These are phyloP conservation scores for Eimeria necatrix DNA, from an alignment of 169 alveolate genomes.

Conservation along the genomic window DNA sequence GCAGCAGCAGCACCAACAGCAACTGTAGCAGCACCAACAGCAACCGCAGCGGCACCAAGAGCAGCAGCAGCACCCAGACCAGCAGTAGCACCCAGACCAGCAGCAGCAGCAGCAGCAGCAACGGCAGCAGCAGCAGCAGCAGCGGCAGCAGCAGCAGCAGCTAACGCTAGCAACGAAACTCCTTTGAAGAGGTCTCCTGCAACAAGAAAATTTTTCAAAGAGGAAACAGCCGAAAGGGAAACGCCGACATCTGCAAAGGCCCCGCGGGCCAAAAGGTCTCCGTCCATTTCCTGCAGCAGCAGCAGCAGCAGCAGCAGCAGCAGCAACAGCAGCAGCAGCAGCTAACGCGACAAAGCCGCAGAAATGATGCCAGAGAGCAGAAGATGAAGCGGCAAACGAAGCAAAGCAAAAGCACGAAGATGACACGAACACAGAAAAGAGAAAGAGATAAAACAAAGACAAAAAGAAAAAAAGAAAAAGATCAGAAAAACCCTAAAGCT, in stretches of 20 bases:
- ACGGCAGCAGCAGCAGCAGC: slow-evolving; percentile 42
- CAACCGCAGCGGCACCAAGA: neutral
- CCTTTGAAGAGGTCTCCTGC: slow-evolving; percentile 61
- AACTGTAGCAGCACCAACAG: neutral
- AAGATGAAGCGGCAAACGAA: too few relatives aligned
- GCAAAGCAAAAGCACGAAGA: too few relatives aligned
- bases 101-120: slow-evolving; percentile 48
- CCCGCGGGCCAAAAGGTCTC: slow-evolving; percentile 69
- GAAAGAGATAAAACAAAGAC: too few relatives aligned
- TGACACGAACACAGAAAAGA: too few relatives aligned
- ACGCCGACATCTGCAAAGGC: slow-evolving; percentile 59
- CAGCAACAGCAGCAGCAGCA: too few relatives aligned
- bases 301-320: neutral
- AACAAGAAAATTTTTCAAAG: slow-evolving; percentile 3
- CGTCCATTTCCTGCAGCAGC: slow-evolving; percentile 72
- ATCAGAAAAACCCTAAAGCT: too few relatives aligned
- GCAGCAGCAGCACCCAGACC: slow-evolving; percentile 21
- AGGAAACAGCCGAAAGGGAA: slow-evolving; percentile 24
- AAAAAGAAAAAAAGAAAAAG: too few relatives aligned
- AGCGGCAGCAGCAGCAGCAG: neutral
- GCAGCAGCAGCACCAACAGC: neutral
- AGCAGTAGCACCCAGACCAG: neutral
- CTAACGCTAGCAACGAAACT: slow-evolving; percentile 52
- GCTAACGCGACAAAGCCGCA: too few relatives aligned
- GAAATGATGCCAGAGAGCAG: too few relatives aligned